phyloP scores from a whole-genome alignment of 163 green algal genomes.

The Smithsoniella earleae region DNA sequence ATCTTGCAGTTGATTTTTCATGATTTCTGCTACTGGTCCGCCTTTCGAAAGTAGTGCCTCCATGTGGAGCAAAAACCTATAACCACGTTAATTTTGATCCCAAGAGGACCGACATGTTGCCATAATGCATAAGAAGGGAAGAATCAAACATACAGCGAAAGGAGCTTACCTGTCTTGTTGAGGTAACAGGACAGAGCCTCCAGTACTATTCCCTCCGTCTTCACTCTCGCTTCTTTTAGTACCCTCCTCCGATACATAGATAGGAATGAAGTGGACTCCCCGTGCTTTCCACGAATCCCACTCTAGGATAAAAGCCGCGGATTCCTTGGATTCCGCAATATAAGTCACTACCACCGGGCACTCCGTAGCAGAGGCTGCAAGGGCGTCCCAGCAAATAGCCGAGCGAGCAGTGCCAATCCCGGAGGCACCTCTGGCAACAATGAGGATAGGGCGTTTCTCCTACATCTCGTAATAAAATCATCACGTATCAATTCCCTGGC shows the following conservation, averaged over 20 bases:
- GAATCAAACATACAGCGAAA: background rate
- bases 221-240: too few species aligned
- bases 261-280: background rate
- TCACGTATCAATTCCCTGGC: too few species aligned
- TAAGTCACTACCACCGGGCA: conserved; percentile 11
- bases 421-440: conserved; percentile 7
- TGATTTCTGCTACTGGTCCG: background rate
- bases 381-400: conserved; percentile 24
- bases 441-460: conserved; percentile 4
- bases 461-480: too few species aligned
- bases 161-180: conserved; percentile 23
- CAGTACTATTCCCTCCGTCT: too few species aligned
- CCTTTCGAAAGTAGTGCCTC: background rate
- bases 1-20: background rate
- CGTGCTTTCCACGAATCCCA: background rate
- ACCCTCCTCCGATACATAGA: conserved; percentile 8
- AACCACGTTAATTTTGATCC: background rate
- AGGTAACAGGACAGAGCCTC: too few species aligned
- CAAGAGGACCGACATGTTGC: background rate
- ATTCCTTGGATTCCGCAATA: conserved; percentile 8
- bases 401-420: background rate
- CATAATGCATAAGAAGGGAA: background rate
- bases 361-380: conserved; percentile 2
- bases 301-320: conserved; percentile 5
- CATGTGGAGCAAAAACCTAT: conserved; percentile 8